These are phyloP conservation scores for Wickerhamiella brachini DNA, from an alignment of 805 yeast species.

Conservation along the genomic window DNA sequence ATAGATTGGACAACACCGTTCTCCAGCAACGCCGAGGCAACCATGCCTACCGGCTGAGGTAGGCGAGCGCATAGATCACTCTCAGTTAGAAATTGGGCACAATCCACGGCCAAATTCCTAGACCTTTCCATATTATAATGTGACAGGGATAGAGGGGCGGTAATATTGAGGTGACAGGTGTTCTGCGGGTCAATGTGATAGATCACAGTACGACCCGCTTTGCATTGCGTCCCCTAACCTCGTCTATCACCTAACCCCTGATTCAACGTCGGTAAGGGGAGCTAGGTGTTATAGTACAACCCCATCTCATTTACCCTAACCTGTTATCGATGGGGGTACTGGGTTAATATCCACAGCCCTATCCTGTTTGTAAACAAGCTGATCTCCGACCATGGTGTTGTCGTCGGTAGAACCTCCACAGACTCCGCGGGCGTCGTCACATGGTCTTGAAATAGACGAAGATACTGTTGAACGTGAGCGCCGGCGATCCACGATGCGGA, in stretches of 20 bases:
- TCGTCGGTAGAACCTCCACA: background rate
- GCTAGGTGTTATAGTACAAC: no score
- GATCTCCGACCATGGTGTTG: background rate
- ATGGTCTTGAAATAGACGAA: background rate
- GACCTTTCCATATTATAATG: background rate
- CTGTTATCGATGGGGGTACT: background rate
- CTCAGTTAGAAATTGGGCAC: background rate
- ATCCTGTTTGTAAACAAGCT: background rate
- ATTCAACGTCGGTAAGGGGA: no score
- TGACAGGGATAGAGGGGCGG: background rate
- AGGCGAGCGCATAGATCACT: background rate
- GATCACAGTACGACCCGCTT: background rate
- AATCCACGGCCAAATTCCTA: background rate
- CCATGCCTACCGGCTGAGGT: background rate
- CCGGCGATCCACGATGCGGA: background rate
- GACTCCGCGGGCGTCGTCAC: background rate
- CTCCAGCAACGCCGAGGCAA: background rate
- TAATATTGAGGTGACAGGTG: no score
- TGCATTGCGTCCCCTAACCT: background rate
- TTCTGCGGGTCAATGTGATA: background rate
- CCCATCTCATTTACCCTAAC: no score
- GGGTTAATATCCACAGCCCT: background rate
- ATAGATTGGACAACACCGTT: background rate
- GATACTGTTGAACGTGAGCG: background rate
- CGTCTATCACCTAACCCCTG: no score